Evolutionary conservation across 108 stramenopile genomes (phyloP).

Genomic region (Craspedostauros australis): DNA sequence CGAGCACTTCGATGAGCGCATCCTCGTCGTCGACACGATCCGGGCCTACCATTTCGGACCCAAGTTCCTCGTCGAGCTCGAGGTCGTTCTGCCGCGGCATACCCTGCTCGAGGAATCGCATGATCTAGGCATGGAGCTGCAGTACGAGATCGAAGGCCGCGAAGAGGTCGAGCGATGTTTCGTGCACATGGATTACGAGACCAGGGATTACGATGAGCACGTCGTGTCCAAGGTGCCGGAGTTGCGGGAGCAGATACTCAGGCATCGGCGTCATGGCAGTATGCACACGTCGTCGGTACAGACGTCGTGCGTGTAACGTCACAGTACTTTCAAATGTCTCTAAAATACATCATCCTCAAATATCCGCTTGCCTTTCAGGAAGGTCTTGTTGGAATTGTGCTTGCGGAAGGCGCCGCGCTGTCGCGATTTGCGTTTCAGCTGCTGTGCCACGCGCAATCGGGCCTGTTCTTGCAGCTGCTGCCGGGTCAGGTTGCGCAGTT

Average conservation of each 20-base stretch:
- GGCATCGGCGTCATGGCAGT: too few species aligned
- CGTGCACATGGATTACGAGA: constrained; percentile 94
- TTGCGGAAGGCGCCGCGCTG: constrained; percentile 72
- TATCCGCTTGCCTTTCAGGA: constrained; percentile 77
- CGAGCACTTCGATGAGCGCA: constrained; percentile 66
- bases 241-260: constrained; percentile 49
- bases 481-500: constrained; percentile 20
- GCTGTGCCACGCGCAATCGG: constrained; percentile 58
- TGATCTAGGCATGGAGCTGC: constrained; percentile 93
- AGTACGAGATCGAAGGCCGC: constrained; percentile 87
- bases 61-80: constrained; percentile 90
- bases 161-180: constrained; percentile 94
- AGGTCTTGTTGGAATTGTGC: constrained; percentile 77
- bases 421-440: constrained; percentile 55
- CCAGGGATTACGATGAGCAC: constrained; percentile 90
- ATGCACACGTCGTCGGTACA: too few species aligned
- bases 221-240: constrained; percentile 84
- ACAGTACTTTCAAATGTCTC: background rate
- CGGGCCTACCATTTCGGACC: constrained; percentile 95
- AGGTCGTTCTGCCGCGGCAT: constrained; percentile 81
- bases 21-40: constrained; percentile 71
- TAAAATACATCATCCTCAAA: constrained; percentile 37
- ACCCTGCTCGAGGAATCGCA: constrained; percentile 81
- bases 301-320: too few species aligned
- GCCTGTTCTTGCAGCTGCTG: constrained; percentile 63